These are phyloP conservation scores for Comarum palustre DNA, from an alignment of 306 rosid genomes.

Conservation along the genomic window DNA sequence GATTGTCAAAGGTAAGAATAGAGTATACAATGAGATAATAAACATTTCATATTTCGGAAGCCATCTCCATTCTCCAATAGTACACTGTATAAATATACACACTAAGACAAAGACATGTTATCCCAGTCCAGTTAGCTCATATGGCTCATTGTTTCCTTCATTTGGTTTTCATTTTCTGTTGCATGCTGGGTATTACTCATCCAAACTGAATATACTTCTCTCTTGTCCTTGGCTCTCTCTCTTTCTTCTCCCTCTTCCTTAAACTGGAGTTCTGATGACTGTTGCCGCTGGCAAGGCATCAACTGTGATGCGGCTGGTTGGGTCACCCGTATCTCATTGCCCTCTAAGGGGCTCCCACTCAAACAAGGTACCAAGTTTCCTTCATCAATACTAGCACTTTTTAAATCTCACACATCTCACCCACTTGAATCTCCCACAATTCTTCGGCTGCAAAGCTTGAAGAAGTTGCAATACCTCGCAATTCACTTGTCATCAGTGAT, in stretches of 20 bases:
- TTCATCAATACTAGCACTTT: background rate
- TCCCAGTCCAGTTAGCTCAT: background rate
- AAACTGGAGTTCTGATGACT: background rate
- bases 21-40: no score
- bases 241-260: background rate
- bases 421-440: slow-evolving; percentile 5
- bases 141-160: background rate
- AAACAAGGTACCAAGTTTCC: background rate
- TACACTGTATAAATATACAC: background rate
- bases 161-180: background rate
- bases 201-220: background rate
- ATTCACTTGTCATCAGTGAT: background rate
- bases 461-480: background rate
- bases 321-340: background rate
- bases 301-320: background rate
- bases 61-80: no score
- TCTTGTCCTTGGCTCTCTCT: background rate
- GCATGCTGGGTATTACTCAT: background rate
- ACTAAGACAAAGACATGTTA: background rate
- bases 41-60: no score
- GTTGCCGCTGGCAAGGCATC: background rate
- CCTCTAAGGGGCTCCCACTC: background rate
- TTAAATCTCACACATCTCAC: background rate
- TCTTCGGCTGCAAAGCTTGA: background rate
- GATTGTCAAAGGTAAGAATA: no score